phyloP scores from a whole-genome alignment of 2,329 filamentous ascomycete species.

The Knoxdaviesia proteae region DNA sequence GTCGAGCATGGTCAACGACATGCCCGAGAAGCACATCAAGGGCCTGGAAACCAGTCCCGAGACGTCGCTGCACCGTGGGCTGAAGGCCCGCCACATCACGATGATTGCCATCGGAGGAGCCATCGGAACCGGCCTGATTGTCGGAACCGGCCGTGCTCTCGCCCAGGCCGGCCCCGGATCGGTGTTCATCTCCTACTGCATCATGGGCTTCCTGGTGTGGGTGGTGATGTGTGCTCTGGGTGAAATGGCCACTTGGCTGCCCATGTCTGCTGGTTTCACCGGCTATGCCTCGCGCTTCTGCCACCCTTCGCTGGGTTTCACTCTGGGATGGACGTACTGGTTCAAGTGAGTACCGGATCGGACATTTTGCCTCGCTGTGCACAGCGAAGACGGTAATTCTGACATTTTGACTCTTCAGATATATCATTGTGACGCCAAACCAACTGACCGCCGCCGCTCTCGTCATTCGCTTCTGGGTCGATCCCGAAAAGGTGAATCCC shows the following conservation, averaged over 20 bases:
- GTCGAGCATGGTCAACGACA: too few species aligned
- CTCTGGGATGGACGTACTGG: slow-evolving; percentile 46
- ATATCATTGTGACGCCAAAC: slow-evolving; percentile 71
- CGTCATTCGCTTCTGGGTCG: slow-evolving; percentile 61
- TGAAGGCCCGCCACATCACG: slow-evolving; percentile 32
- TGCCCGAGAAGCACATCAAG: slow-evolving; percentile 14
- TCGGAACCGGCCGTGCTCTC: slow-evolving; percentile 39
- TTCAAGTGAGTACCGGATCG: slow-evolving; percentile 10
- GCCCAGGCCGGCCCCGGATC: slow-evolving; percentile 38
- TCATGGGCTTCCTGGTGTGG: slow-evolving; percentile 54
- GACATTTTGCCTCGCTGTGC: background rate
- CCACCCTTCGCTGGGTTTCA: slow-evolving; percentile 63
- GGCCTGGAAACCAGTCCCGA: slow-evolving; percentile 27
- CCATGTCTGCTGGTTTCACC: slow-evolving; percentile 58
- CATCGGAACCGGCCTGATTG: slow-evolving; percentile 54
- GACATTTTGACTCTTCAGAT: slow-evolving; percentile 32
- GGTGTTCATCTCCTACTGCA: slow-evolving; percentile 49
- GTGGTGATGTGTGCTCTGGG: slow-evolving; percentile 65
- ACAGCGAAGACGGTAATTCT: background rate
- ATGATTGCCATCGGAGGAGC: slow-evolving; percentile 55
- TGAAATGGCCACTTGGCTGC: slow-evolving; percentile 71
- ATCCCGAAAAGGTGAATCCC: slow-evolving; percentile 44
- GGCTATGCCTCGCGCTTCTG: slow-evolving; percentile 63
- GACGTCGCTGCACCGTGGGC: slow-evolving; percentile 27
- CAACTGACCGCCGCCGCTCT: slow-evolving; percentile 64